phyloP scores from a whole-genome alignment of 202 grass and related monocot species.

The Cymbopogon flexuosus region DNA sequence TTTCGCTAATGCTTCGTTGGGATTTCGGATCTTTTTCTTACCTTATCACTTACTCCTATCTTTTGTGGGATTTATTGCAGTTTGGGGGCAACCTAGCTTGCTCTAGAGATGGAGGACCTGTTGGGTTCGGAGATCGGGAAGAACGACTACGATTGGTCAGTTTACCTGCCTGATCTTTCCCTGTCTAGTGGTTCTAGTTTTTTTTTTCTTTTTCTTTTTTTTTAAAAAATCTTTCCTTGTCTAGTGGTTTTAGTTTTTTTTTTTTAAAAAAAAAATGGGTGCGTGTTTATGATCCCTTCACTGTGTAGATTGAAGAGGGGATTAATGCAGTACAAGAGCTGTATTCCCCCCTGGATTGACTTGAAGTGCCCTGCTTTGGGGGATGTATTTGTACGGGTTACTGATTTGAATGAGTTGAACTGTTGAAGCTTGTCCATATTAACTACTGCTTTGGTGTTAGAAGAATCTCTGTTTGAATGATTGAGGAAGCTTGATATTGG shows the following conservation, averaged over 20 bases:
- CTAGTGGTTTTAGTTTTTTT: background rate
- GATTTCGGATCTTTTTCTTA: background rate
- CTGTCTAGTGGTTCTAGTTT: background rate
- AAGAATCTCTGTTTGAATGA: background rate
- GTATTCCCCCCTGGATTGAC: background rate
- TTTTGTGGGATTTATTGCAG: background rate
- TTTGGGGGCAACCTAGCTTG: slow-evolving; percentile 2
- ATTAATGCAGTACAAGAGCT: background rate
- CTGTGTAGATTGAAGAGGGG: background rate
- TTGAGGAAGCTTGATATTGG: slow-evolving; percentile 3
- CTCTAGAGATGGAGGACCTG: slow-evolving; percentile 69
- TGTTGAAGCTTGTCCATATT: slow-evolving; percentile 10
- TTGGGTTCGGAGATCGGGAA: slow-evolving; percentile 80
- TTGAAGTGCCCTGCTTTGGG: background rate
- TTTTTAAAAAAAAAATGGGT: background rate
- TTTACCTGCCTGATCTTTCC: background rate
- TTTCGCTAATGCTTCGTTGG: background rate
- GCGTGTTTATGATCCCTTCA: background rate
- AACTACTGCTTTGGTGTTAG: background rate
- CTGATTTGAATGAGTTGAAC: background rate
- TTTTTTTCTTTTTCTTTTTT: background rate
- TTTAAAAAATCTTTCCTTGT: background rate
- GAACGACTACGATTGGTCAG: slow-evolving; percentile 97
- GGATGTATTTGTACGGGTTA: background rate
- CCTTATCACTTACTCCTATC: background rate